phyloP scores from a whole-genome alignment of 768 basidiomycete species.

The Chlorophyllum brunneum region DNA sequence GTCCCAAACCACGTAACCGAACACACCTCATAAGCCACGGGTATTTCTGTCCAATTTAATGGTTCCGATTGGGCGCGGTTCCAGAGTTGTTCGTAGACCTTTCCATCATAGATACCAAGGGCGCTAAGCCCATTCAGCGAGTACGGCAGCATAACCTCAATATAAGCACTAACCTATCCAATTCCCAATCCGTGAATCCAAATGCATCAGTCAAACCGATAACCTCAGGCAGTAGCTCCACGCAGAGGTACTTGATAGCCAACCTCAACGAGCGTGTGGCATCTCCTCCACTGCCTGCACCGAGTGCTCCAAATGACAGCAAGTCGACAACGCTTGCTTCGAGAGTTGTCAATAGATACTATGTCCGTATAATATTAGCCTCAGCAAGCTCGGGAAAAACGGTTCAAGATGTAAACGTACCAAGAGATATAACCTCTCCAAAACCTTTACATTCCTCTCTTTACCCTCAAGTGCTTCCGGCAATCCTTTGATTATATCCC shows the following conservation, averaged over 20 bases:
- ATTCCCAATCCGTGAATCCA: slow-evolving; percentile 70
- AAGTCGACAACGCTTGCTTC: slow-evolving; percentile 57
- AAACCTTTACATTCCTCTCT: slow-evolving; percentile 21
- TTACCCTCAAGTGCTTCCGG: slow-evolving; percentile 15
- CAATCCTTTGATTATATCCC: slow-evolving; percentile 39
- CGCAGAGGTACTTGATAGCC: slow-evolving; percentile 45
- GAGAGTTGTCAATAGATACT: slow-evolving; percentile 61
- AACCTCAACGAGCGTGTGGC: slow-evolving; percentile 45
- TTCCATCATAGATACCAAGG: slow-evolving; percentile 59
- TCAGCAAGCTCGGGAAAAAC: background rate
- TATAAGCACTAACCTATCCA: slow-evolving; percentile 48
- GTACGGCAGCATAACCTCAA: background rate
- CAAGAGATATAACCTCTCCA: slow-evolving; percentile 38
- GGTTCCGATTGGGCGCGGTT: slow-evolving; percentile 54
- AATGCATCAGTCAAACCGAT: slow-evolving; percentile 73
- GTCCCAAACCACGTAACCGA: background rate
- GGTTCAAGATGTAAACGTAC: slow-evolving; percentile 28
- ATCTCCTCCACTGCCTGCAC: slow-evolving; percentile 26
- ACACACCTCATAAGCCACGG: slow-evolving; percentile 54
- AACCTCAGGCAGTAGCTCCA: slow-evolving; percentile 54
- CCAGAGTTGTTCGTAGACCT: slow-evolving; percentile 68
- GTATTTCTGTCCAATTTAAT: slow-evolving; percentile 47
- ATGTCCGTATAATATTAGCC: background rate
- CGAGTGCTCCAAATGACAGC: slow-evolving; percentile 50
- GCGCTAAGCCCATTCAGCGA: slow-evolving; percentile 34